Conservation (phyloP, 805 yeast species). For the Teunomyces panamensis region DNA sequence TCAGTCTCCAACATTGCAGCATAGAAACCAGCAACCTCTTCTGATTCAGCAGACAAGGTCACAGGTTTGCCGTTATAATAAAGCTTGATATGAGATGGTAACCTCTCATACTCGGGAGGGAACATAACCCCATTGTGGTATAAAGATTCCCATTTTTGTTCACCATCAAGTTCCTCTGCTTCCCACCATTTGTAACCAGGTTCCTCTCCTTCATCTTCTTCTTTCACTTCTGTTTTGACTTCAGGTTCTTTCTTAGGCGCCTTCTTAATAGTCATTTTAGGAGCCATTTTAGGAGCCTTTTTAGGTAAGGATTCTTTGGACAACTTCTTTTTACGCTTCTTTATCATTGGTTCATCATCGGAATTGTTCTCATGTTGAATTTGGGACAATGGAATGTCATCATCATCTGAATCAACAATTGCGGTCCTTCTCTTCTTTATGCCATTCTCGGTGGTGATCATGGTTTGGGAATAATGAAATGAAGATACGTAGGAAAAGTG, state of each 20-base stretch:
- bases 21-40: constrained; percentile 94
- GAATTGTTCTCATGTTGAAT: background rate
- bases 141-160: constrained; percentile 80
- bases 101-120: constrained; percentile 87
- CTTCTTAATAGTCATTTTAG: constrained; percentile 6
- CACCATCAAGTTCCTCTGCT: constrained; percentile 68
- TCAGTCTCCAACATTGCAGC: constrained; percentile 87
- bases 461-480: background rate
- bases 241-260: constrained; percentile 5
- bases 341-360: background rate
- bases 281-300: background rate
- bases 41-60: constrained; percentile 73
- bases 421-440: background rate
- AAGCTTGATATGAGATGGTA: constrained; percentile 74
- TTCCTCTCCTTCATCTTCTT: constrained; percentile 13
- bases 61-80: constrained; percentile 78
- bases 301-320: constrained; percentile 6
- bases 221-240: constrained; percentile 7
- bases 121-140: constrained; percentile 90
- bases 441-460: background rate
- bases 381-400: constrained; percentile 16
- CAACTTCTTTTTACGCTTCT: constrained; percentile 11
- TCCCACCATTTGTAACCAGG: constrained; percentile 59
- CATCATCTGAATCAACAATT: constrained; percentile 10
- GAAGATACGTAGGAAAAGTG: background rate